Evolutionary conservation across 139 green algal genomes (phyloP).

Genomic region (Pleodorina starrii): DNA sequence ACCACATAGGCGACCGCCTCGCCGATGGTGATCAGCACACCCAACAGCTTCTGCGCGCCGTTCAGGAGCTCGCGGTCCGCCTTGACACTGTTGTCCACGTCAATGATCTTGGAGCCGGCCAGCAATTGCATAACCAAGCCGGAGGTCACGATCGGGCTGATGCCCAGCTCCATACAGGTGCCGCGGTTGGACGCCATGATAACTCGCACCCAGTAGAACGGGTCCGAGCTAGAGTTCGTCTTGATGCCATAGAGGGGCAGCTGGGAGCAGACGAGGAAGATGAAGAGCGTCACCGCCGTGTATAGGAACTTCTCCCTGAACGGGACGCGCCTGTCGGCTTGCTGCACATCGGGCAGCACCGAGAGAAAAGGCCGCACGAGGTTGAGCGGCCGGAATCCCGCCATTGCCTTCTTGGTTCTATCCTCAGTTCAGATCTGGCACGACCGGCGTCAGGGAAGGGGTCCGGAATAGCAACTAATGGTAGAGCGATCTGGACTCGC

Average conservation of each 20-base stretch:
- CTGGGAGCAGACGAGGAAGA: conserved; percentile 99
- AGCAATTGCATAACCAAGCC: conserved; percentile 98
- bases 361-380: conserved; percentile 92
- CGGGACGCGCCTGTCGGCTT: conserved; percentile 74
- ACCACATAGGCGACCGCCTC: conserved; percentile 99
- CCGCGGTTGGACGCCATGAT: conserved; percentile 98
- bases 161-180: conserved; percentile 99
- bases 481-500: conserved; percentile 2
- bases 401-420: neutral
- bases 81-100: conserved; percentile 98
- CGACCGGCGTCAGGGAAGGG: neutral
- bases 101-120: conserved; percentile 97
- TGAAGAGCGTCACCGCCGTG: conserved; percentile 94
- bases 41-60: conserved; percentile 97
- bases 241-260: conserved; percentile 98
- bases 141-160: conserved; percentile 97
- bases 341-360: conserved; percentile 90
- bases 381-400: conserved; percentile 77
- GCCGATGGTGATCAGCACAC: conserved; percentile 98
- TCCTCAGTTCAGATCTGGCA: conserved; percentile 16
- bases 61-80: conserved; percentile 95
- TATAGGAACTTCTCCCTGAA: conserved; percentile 95
- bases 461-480: conserved; percentile 1
- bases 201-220: conserved; percentile 98
- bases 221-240: conserved; percentile 87